These are phyloP conservation scores for Dactylella cylindrospora DNA, from an alignment of 2,329 filamentous ascomycete genomes.

Conservation along the genomic window DNA sequence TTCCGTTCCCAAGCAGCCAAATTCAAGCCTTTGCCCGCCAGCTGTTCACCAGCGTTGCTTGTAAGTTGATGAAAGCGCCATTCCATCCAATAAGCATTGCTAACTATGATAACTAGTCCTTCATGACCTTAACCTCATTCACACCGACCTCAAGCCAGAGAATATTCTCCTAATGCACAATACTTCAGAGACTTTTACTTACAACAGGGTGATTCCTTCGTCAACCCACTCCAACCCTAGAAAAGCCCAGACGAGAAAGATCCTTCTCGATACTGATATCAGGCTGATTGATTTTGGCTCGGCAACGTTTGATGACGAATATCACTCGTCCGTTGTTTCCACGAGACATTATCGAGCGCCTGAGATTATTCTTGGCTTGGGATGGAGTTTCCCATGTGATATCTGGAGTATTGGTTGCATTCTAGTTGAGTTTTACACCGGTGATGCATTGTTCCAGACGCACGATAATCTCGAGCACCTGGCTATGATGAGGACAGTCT, in stretches of 20 bases:
- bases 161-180: slow-evolving; percentile 69
- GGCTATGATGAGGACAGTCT: slow-evolving; percentile 74
- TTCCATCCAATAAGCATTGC: neutral
- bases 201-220: slow-evolving; percentile 69
- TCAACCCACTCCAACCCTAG: slow-evolving; percentile 64
- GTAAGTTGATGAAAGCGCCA: slow-evolving; percentile 60
- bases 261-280: slow-evolving; percentile 69
- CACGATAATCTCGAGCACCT: slow-evolving; percentile 72
- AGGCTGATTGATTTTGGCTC: slow-evolving; percentile 71
- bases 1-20: slow-evolving; percentile 96
- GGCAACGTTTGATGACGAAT: slow-evolving; percentile 71
- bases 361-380: slow-evolving; percentile 69
- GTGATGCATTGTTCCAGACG: slow-evolving; percentile 70
- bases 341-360: slow-evolving; percentile 70
- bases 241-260: slow-evolving; percentile 65
- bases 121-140: slow-evolving; percentile 94
- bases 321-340: slow-evolving; percentile 70
- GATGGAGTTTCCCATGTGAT: slow-evolving; percentile 71
- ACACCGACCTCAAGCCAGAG: slow-evolving; percentile 76
- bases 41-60: slow-evolving; percentile 95
- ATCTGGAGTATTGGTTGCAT: slow-evolving; percentile 76
- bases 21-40: slow-evolving; percentile 97
- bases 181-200: slow-evolving; percentile 69
- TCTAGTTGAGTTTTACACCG: slow-evolving; percentile 70
- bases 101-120: slow-evolving; percentile 63